Evolutionary conservation across 352 stramenopile genomes (phyloP).

Genomic region (Phytophthora idaei): DNA sequence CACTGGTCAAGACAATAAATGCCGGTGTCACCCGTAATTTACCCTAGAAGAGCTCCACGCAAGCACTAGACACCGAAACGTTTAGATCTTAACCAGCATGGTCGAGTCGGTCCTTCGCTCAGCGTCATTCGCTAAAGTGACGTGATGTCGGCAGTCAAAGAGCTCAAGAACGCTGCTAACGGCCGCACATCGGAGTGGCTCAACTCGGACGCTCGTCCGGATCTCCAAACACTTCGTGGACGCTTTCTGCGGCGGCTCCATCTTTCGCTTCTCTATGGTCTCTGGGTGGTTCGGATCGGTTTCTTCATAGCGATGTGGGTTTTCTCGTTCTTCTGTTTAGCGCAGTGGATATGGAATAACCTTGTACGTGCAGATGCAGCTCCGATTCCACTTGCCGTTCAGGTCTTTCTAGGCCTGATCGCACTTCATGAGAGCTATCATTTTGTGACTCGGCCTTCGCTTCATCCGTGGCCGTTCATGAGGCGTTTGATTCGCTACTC

Average conservation of each 20-base stretch:
- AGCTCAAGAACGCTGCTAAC: slow-evolving; percentile 24
- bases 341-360: slow-evolving; percentile 11
- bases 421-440: slow-evolving; percentile 53
- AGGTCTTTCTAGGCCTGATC: slow-evolving; percentile 42
- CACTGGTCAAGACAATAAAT: no score
- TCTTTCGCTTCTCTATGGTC: slow-evolving; percentile 35
- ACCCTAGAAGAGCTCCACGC: slow-evolving; percentile 3
- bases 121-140: slow-evolving; percentile 10
- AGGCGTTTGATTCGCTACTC: slow-evolving; percentile 41
- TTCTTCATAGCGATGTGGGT: slow-evolving; percentile 29
- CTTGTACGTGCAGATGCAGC: background rate
- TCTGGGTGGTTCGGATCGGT: slow-evolving; percentile 35
- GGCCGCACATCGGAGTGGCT: slow-evolving; percentile 23
- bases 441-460: slow-evolving; percentile 20
- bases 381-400: slow-evolving; percentile 9
- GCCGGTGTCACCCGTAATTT: background rate
- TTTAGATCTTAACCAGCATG: slow-evolving; percentile 1
- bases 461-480: slow-evolving; percentile 50
- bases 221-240: slow-evolving; percentile 35
- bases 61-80: slow-evolving; percentile 1
- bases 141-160: slow-evolving; percentile 1
- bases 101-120: background rate
- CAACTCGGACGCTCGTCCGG: slow-evolving; percentile 26
- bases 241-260: slow-evolving; percentile 36
- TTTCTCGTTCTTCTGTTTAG: slow-evolving; percentile 22